These are phyloP conservation scores for Ophiostoma pallidulum DNA, from an alignment of 2,329 filamentous ascomycete species.

Conservation along the genomic window DNA sequence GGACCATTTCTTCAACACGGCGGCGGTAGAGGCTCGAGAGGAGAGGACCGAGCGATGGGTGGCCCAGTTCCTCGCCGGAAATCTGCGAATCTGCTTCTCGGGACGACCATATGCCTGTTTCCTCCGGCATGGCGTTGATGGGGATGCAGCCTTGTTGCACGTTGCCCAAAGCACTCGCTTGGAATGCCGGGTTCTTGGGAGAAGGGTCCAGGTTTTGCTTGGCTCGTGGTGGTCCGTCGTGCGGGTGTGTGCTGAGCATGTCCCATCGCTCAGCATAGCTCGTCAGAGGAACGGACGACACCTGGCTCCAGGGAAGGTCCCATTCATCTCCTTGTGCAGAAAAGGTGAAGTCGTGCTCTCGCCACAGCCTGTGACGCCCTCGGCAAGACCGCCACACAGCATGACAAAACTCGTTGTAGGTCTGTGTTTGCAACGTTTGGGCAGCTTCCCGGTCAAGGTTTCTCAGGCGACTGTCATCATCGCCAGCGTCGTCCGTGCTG, in stretches of 20 bases:
- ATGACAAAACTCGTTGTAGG: background rate
- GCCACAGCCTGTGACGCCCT: background rate
- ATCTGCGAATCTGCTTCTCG: too few species aligned
- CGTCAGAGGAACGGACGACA: background rate
- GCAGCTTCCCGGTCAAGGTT: too few species aligned
- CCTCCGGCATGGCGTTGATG: too few species aligned
- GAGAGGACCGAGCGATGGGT: background rate
- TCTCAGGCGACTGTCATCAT: too few species aligned
- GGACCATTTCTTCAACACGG: background rate
- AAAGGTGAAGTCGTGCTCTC: background rate
- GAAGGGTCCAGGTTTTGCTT: background rate
- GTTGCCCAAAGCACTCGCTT: background rate
- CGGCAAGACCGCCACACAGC: background rate
- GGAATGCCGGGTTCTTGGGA: background rate
- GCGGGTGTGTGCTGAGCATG: background rate
- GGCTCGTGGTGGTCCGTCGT: background rate
- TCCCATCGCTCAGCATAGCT: background rate
- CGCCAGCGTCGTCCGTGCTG: too few species aligned
- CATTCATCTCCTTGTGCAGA: background rate
- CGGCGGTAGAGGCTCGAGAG: background rate
- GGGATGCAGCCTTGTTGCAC: too few species aligned
- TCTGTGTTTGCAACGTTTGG: too few species aligned
- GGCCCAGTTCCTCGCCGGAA: background rate
- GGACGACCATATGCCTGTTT: too few species aligned
- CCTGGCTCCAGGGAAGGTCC: background rate